Percentiles rank a stretch among this genome's conserved stretches.
These are phyloP conservation scores for Termitomyces eurrhizus DNA, from an alignment of 768 basidiomycete species.

Conservation along the genomic window DNA sequence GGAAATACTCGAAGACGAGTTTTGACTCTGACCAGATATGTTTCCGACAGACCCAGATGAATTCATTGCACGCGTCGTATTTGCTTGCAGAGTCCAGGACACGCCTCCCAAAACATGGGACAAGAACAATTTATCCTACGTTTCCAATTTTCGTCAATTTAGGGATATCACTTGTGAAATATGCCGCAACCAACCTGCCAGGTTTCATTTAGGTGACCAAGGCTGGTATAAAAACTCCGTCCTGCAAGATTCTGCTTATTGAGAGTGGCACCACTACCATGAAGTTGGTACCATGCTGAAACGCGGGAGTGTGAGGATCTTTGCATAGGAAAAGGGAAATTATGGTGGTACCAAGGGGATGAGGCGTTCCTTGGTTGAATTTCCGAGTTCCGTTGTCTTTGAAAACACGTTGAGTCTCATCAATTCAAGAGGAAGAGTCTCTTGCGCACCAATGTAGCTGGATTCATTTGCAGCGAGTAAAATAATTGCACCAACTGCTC, in stretches of 20 bases:
- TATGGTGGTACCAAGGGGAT: conserved; percentile 60
- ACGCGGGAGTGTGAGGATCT: not conserved
- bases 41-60: conserved; percentile 57
- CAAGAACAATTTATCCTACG: conserved; percentile 62
- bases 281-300: conserved; percentile 81
- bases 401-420: not conserved
- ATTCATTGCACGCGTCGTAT: conserved; percentile 69
- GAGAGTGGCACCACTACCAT: conserved; percentile 58
- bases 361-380: conserved; percentile 68
- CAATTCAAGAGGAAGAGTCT: too few relatives aligned
- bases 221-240: conserved; percentile 79
- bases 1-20: conserved; percentile 9
- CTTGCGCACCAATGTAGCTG: conserved; percentile 49
- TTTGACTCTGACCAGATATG: not conserved
- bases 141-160: not conserved
- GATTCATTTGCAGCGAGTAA: conserved; percentile 64
- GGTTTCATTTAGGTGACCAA: conserved; percentile 77
- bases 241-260: conserved; percentile 42
- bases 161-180: conserved; percentile 1
- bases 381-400: conserved; percentile 41
- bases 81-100: conserved; percentile 65
- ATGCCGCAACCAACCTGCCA: conserved; percentile 51
- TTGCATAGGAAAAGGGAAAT: not conserved
- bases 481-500: conserved; percentile 56
- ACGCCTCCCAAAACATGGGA: conserved; percentile 74